Percentiles rank a stretch among this genome's conserved stretches.
Conservation (phyloP, 2,329 filamentous ascomycete genomes). For the Septoria linicola region DNA sequence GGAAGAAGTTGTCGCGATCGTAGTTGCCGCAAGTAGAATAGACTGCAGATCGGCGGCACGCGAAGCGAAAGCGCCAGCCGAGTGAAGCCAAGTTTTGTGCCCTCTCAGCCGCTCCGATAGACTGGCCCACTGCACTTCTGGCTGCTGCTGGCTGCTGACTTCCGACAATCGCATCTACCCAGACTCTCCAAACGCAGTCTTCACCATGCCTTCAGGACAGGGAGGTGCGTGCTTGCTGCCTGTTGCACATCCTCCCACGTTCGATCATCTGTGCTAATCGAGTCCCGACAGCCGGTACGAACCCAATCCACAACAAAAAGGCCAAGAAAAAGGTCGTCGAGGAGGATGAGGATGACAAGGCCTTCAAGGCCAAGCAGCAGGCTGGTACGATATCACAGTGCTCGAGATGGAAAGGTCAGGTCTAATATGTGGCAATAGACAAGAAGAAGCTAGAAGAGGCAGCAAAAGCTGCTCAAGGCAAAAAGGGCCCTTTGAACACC, state of each 20-base stretch:
- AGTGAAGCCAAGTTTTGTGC: too few species aligned
- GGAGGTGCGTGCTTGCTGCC: conserved; percentile 42
- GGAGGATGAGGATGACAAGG: conserved; percentile 86
- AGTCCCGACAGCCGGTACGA: conserved; percentile 49
- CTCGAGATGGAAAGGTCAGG: background rate
- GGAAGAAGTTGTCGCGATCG: too few species aligned
- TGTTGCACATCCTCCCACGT: background rate
- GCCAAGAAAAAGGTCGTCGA: conserved; percentile 76
- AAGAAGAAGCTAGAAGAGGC: conserved; percentile 77
- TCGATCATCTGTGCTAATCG: conserved; percentile 7
- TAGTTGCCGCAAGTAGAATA: too few species aligned
- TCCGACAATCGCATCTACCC: too few species aligned
- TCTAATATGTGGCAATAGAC: conserved; percentile 37
- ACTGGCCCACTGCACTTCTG: too few species aligned
- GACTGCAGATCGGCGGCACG: too few species aligned
- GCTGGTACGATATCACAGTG: conserved; percentile 61
- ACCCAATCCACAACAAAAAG: conserved; percentile 68
- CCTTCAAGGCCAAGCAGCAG: conserved; percentile 78
- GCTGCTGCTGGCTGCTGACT: too few species aligned
- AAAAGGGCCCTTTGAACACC: conserved; percentile 86
- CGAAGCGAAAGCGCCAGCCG: too few species aligned
- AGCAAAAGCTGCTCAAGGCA: conserved; percentile 79
- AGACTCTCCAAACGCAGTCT: too few species aligned
- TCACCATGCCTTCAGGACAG: conserved; percentile 52
- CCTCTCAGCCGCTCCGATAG: too few species aligned